Percentiles rank a stretch among this genome's conserved stretches.
phyloP scores from a whole-genome alignment of 495 filamentous ascomycete genomes.

The Entonaema liquescens region DNA sequence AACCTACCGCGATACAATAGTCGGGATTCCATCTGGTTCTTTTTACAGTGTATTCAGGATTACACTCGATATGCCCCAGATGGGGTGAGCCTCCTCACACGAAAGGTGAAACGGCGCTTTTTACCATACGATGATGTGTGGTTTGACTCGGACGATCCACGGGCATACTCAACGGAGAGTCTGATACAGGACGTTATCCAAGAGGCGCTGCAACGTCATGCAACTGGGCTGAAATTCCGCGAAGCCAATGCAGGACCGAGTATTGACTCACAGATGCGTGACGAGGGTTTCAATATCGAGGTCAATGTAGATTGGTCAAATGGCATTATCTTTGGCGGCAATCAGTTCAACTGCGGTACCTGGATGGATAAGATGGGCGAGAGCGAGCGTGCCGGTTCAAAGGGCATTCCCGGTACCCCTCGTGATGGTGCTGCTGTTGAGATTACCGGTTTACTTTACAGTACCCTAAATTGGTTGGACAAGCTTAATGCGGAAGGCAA shows the following conservation, averaged over 20 bases:
- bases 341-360: conserved; percentile 93
- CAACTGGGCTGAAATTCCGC: conserved; percentile 84
- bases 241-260: conserved; percentile 92
- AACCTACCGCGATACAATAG: conserved; percentile 95
- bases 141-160: conserved; percentile 79
- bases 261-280: conserved; percentile 92
- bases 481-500: conserved; percentile 69
- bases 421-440: conserved; percentile 95
- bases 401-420: conserved; percentile 95
- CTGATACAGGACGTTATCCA: conserved; percentile 89
- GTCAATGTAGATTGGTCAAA: conserved; percentile 92
- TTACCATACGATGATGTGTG: conserved; percentile 94
- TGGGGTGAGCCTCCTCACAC: conserved; percentile 76
- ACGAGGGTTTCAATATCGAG: conserved; percentile 89
- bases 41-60: conserved; percentile 93
- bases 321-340: conserved; percentile 93
- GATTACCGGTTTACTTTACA: conserved; percentile 92
- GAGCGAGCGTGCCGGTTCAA: conserved; percentile 85
- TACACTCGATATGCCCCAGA: conserved; percentile 85
- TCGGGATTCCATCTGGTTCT: conserved; percentile 97
- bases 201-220: conserved; percentile 91
- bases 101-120: conserved; percentile 85
- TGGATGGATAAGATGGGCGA: conserved; percentile 99
- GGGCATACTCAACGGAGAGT: conserved; percentile 84
- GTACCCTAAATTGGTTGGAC: conserved; percentile 81